These are phyloP conservation scores for Bauhinia variegata DNA, from an alignment of 306 rosid genomes.

Conservation along the genomic window DNA sequence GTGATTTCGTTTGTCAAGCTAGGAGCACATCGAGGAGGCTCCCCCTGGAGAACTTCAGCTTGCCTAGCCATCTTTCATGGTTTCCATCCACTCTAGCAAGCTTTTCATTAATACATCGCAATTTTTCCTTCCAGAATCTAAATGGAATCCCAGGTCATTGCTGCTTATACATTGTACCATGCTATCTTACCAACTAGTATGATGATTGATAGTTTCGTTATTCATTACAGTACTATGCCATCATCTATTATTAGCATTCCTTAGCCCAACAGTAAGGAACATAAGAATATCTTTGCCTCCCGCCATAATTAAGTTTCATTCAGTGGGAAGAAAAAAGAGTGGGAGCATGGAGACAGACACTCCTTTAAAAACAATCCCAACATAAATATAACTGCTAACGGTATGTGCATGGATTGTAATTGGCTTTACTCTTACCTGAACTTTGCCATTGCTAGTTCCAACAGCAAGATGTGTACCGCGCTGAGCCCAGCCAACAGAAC, in stretches of 20 bases:
- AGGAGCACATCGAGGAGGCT: conserved; percentile 22
- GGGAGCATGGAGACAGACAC: neutral
- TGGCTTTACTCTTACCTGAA: conserved; percentile 65
- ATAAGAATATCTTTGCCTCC: neutral
- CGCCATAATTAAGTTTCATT: neutral
- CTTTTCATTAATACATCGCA: conserved; percentile 11
- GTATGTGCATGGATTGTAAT: conserved; percentile 1
- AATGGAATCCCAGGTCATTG: neutral
- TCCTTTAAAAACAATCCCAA: neutral
- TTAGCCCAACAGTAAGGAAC: neutral
- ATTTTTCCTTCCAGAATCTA: neutral
- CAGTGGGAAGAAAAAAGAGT: neutral
- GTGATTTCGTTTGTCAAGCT: conserved; percentile 5
- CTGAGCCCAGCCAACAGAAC: conserved; percentile 99
- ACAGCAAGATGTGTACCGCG: conserved; percentile 96
- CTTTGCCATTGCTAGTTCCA: conserved; percentile 92
- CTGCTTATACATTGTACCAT: too few species aligned
- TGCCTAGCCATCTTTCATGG: neutral
- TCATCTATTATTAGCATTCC: conserved; percentile 9
- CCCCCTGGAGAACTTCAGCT: neutral
- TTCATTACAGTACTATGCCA: neutral
- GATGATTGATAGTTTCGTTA: conserved; percentile 4
- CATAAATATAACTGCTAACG: neutral
- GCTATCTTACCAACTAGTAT: conserved; percentile 9
- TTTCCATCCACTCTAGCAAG: conserved; percentile 15